Evolutionary conservation across 345 rosid genomes (phyloP).

Genomic region (Salix koriyanagi): DNA sequence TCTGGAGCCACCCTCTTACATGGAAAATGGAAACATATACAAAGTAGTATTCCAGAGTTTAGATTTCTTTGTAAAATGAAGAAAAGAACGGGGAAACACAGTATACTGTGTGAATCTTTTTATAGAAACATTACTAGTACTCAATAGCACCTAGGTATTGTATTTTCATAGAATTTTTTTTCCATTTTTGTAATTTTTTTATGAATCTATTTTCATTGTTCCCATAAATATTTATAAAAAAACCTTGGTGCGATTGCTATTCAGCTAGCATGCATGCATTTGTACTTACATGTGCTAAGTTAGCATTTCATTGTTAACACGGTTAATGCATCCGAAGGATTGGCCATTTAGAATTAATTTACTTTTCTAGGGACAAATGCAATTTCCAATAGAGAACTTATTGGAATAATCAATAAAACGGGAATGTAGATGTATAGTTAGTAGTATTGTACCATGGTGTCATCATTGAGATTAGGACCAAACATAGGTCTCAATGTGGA

Average conservation of each 20-base stretch:
- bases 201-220: not conserved
- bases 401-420: not conserved
- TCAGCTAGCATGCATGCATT: not conserved
- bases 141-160: not conserved
- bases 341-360: not conserved
- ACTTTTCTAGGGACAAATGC: not conserved
- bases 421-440: not conserved
- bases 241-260: not conserved
- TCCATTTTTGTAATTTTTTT: not conserved
- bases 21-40: not conserved
- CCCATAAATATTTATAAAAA: not conserved
- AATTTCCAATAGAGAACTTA: not conserved
- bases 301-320: not conserved
- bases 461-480: constrained; percentile 18
- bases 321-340: not conserved
- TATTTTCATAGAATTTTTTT: not conserved
- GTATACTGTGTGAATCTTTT: not conserved
- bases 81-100: not conserved
- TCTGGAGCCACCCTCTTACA: not conserved
- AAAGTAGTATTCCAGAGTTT: not conserved
- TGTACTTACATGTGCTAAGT: not conserved
- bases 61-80: not conserved
- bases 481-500: not conserved
- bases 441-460: not conserved
- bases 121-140: not conserved